These are phyloP conservation scores for Candida lessepsii DNA, from an alignment of 805 yeast genomes.

Conservation along the genomic window DNA sequence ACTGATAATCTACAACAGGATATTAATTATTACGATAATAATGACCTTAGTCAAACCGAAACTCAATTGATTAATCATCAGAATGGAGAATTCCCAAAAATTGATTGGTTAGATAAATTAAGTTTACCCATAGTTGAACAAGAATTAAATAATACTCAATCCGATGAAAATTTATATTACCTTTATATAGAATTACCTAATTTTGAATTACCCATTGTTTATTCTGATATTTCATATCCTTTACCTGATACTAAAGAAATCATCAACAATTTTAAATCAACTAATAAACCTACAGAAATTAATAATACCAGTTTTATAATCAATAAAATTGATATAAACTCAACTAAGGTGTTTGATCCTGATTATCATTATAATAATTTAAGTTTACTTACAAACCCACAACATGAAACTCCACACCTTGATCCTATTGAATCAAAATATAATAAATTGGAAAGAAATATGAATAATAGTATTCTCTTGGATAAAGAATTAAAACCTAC, in stretches of 20 bases:
- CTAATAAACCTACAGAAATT: conserved; percentile 4
- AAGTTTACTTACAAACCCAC: conserved; percentile 5
- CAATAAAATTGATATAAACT: conserved; percentile 33
- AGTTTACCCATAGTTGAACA: conserved; percentile 14
- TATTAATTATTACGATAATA: conserved; percentile 5
- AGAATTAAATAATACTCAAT: background rate
- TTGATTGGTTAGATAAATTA: conserved; percentile 74
- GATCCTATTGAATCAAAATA: conserved; percentile 91
- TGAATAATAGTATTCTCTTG: conserved; percentile 69
- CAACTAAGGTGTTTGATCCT: conserved; percentile 42
- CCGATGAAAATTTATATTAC: conserved; percentile 17
- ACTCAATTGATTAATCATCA: conserved; percentile 59
- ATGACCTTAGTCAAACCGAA: conserved; percentile 40
- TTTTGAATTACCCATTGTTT: conserved; percentile 43
- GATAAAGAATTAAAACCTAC: conserved; percentile 90
- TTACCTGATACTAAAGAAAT: conserved; percentile 12
- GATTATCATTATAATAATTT: conserved; percentile 26
- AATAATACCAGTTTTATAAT: conserved; percentile 25
- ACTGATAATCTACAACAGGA: conserved; percentile 17
- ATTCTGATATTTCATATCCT: conserved; percentile 27
- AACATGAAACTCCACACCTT: conserved; percentile 6
- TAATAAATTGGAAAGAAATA: conserved; percentile 73
- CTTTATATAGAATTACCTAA: conserved; percentile 42
- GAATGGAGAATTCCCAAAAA: conserved; percentile 57
- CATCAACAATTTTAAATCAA: background rate